phyloP scores from a whole-genome alignment of 495 filamentous ascomycete species.

The Podospora comata region DNA sequence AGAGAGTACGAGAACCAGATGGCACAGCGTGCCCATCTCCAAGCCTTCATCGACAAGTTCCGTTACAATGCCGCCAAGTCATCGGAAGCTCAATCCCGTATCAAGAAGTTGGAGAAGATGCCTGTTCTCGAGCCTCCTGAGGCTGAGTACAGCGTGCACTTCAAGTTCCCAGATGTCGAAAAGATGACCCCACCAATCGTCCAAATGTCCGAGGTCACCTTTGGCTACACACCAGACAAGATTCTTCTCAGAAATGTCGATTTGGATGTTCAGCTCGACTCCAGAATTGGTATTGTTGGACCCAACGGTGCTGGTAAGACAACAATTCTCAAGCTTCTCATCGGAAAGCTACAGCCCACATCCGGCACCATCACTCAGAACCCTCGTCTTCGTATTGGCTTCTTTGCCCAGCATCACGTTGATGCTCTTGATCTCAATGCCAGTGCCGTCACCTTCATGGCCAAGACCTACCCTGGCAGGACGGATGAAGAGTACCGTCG shows the following conservation, averaged over 20 bases:
- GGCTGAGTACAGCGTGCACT: conserved; percentile 91
- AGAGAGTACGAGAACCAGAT: conserved; percentile 99
- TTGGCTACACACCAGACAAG: conserved; percentile 81
- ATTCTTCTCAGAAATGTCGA: conserved; percentile 83
- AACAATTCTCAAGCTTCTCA: conserved; percentile 90
- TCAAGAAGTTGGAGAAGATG: conserved; percentile 99
- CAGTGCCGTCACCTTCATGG: conserved; percentile 91
- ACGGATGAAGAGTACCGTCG: conserved; percentile 96
- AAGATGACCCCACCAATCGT: conserved; percentile 97
- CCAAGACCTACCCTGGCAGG: conserved; percentile 83
- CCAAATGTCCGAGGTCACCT: conserved; percentile 90
- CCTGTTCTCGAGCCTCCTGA: conserved; percentile 88
- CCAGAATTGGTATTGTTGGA: conserved; percentile 95
- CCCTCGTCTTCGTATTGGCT: conserved; percentile 82
- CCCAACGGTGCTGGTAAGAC: conserved; percentile 99
- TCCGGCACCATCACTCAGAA: conserved; percentile 81
- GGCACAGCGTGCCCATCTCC: conserved; percentile 82
- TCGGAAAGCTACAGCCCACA: conserved; percentile 74
- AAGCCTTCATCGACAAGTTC: conserved; percentile 99
- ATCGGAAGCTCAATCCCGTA: conserved; percentile 93
- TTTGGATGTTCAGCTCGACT: conserved; percentile 95
- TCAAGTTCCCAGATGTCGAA: conserved; percentile 97
- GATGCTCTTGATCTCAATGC: conserved; percentile 88
- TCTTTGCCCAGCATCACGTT: conserved; percentile 98
- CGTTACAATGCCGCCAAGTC: conserved; percentile 99